Conservation (phyloP, 2,329 filamentous ascomycete genomes). For the Juglanconis juglandina region DNA sequence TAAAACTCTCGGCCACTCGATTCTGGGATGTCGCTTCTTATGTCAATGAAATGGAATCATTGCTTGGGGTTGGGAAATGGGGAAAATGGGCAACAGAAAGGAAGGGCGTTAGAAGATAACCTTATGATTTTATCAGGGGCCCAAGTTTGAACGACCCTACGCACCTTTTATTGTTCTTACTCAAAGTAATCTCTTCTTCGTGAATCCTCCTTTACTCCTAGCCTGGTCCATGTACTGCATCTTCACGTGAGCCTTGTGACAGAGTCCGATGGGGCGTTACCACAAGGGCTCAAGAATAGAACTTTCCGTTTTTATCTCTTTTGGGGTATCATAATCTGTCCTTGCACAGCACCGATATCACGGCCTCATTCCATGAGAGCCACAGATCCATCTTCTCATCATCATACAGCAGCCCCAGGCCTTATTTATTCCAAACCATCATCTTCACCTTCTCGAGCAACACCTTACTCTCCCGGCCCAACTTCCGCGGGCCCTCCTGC, state of each 20-base stretch:
- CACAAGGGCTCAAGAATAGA: neutral
- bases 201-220: no score
- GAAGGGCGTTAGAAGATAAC: neutral
- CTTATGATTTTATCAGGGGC: neutral
- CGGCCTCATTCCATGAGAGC: neutral
- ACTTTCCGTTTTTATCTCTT: neutral
- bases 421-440: slow-evolving; percentile 51
- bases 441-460: slow-evolving; percentile 75
- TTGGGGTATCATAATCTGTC: neutral
- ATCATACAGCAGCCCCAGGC: neutral
- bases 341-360: neutral
- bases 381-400: neutral
- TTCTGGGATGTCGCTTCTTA: no score
- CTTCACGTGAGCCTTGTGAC: neutral
- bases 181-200: no score
- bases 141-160: no score
- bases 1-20: no score
- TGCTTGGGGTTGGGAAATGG: no score
- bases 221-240: no score
- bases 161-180: no score
- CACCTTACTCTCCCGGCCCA: slow-evolving; percentile 76
- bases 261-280: neutral
- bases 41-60: no score
- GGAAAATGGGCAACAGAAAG: no score
- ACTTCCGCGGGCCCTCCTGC: slow-evolving; percentile 68